Conservation (phyloP, 2,329 filamentous ascomycete genomes). For the Orbilia quercus region DNA sequence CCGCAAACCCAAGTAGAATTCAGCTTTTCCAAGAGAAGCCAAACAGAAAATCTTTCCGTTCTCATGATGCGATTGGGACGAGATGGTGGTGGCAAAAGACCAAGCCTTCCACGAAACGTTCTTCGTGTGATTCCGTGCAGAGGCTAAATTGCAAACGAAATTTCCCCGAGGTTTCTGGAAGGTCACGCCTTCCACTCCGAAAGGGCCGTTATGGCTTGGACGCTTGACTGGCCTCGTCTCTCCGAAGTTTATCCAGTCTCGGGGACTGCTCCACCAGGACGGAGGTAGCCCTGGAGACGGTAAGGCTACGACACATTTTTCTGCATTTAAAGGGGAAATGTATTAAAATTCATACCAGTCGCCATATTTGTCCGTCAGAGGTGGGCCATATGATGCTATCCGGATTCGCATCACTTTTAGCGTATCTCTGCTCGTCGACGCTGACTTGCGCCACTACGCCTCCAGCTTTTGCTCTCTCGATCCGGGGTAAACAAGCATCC, state of each 20-base stretch:
- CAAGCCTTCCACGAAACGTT: slow-evolving; percentile 43
- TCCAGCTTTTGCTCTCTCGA: slow-evolving; percentile 20
- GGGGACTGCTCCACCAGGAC: too few relatives aligned
- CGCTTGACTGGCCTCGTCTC: slow-evolving; percentile 19
- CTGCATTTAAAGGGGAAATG: background rate
- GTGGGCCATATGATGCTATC: slow-evolving; percentile 37
- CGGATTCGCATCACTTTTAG: slow-evolving; percentile 9
- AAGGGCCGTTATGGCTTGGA: slow-evolving; percentile 25
- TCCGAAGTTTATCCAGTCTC: slow-evolving; percentile 57
- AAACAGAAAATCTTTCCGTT: slow-evolving; percentile 30
- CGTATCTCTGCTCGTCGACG: slow-evolving; percentile 8
- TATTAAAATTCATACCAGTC: background rate
- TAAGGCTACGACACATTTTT: background rate
- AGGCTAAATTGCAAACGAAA: slow-evolving; percentile 55
- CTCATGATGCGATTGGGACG: slow-evolving; percentile 40
- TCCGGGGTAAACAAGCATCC: slow-evolving; percentile 37
- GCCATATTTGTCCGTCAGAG: slow-evolving; percentile 28
- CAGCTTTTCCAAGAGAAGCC: background rate
- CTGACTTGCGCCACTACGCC: slow-evolving; percentile 20
- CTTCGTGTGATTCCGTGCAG: slow-evolving; percentile 56
- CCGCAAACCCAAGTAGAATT: slow-evolving; percentile 5
- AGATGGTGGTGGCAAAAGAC: slow-evolving; percentile 35
- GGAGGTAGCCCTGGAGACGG: slow-evolving; percentile 31
- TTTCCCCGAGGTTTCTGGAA: slow-evolving; percentile 56
- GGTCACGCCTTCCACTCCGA: slow-evolving; percentile 45